These are phyloP conservation scores for Iris pallida DNA, from an alignment of 116 monocot genomes.

Conservation along the genomic window DNA sequence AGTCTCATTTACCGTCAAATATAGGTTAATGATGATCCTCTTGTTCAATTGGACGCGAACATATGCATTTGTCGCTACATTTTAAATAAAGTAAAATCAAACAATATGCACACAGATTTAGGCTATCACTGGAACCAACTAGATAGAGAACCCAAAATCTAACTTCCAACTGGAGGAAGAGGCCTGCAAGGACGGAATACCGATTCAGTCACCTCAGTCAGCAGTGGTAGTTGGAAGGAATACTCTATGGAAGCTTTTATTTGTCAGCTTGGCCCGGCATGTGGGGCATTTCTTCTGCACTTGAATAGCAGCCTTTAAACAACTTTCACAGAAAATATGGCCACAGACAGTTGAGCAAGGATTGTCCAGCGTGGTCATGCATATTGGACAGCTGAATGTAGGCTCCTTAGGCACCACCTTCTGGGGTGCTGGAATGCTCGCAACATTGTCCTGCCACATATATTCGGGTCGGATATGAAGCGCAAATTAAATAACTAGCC, in stretches of 20 bases:
- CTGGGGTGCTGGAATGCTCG: neutral
- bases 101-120: no score
- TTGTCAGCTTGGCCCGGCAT: conserved; percentile 26
- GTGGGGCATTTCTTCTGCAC: conserved; percentile 46
- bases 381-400: conserved; percentile 36
- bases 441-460: neutral
- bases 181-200: no score
- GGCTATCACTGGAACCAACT: no score
- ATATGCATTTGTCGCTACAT: no score
- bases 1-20: no score
- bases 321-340: conserved; percentile 42
- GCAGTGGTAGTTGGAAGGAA: conserved; percentile 10
- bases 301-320: conserved; percentile 34
- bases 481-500: no score
- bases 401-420: conserved; percentile 20
- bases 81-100: no score
- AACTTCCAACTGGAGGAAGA: no score
- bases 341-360: conserved; percentile 43
- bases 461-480: neutral
- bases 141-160: no score
- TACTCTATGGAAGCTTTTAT: conserved; percentile 32
- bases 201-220: neutral
- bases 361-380: conserved; percentile 20
- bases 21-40: no score
- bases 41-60: no score